phyloP scores from a whole-genome alignment of 31 red algal species.

The Asparagopsis taxiformis region DNA sequence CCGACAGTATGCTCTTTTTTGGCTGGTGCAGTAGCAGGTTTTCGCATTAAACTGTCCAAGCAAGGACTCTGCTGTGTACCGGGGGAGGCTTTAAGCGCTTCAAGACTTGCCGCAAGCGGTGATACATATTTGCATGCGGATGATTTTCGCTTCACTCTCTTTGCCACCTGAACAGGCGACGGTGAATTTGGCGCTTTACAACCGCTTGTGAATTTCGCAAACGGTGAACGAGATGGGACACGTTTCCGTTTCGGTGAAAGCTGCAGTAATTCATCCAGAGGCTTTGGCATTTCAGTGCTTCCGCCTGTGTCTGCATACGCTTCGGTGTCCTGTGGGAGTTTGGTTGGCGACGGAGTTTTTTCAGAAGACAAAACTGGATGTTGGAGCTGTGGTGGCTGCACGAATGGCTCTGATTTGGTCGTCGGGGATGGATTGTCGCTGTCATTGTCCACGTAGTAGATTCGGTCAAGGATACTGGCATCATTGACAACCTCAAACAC shows the following conservation, averaged over 20 bases:
- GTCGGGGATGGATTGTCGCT: neutral
- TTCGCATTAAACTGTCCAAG: neutral
- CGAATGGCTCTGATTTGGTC: neutral
- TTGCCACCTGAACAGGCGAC: neutral
- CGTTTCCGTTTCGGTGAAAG: neutral
- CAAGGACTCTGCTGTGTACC: neutral
- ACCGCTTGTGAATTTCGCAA: neutral
- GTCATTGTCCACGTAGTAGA: slow-evolving; percentile 14
- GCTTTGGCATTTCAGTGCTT: neutral
- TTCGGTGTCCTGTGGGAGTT: neutral
- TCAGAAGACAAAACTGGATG: neutral
- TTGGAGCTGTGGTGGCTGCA: neutral
- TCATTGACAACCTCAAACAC: slow-evolving; percentile 47
- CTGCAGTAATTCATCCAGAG: neutral
- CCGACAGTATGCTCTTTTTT: neutral
- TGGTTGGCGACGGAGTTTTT: neutral
- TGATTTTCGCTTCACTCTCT: neutral
- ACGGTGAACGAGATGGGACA: neutral
- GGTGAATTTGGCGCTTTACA: neutral
- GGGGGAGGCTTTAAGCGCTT: neutral
- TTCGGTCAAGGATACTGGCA: slow-evolving; percentile 31
- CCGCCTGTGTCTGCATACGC: neutral
- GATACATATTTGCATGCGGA: neutral
- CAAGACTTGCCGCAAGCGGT: neutral
- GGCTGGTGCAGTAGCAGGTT: neutral